Conservation (phyloP, 108 stramenopile species). For the Parmales sp. region DNA sequence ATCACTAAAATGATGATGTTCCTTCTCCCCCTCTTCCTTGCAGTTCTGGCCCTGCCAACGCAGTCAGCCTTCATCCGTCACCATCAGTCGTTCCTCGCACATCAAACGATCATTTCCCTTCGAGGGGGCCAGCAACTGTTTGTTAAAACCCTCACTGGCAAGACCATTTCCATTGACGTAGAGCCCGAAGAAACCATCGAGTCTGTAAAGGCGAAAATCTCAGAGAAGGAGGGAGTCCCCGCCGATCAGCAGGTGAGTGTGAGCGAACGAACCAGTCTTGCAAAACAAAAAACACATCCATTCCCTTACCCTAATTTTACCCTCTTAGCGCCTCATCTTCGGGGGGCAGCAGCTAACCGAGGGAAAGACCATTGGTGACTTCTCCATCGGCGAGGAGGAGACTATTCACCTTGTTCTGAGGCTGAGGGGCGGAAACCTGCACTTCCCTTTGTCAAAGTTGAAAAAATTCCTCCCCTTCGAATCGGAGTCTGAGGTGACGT, state of each 20-base stretch:
- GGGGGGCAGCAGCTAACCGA: constrained; percentile 95
- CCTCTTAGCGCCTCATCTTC: constrained; percentile 84
- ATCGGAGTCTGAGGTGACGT: background rate
- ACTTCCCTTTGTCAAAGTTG: background rate
- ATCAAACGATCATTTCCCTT: no score
- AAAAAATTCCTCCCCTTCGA: background rate
- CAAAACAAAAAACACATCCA: no score
- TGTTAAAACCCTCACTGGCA: constrained; percentile 90
- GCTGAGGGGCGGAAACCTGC: constrained; percentile 27
- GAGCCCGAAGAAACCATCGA: constrained; percentile 95
- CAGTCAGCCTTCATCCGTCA: no score
- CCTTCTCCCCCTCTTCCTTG: no score
- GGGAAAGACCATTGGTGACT: constrained; percentile 86
- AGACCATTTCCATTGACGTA: constrained; percentile 89
- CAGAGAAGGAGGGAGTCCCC: constrained; percentile 90
- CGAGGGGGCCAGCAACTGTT: constrained; percentile 89
- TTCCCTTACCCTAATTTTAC: no score
- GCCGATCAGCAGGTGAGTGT: constrained; percentile 93
- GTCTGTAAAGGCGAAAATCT: constrained; percentile 92
- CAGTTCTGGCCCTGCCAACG: no score
- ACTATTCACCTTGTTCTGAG: constrained; percentile 87
- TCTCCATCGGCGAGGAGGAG: constrained; percentile 86
- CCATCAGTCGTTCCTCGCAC: no score
- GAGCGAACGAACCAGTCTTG: no score
- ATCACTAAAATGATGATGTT: no score